Conservation (phyloP, 208 protist genomes). For the Histomonas meleagridis region DNA sequence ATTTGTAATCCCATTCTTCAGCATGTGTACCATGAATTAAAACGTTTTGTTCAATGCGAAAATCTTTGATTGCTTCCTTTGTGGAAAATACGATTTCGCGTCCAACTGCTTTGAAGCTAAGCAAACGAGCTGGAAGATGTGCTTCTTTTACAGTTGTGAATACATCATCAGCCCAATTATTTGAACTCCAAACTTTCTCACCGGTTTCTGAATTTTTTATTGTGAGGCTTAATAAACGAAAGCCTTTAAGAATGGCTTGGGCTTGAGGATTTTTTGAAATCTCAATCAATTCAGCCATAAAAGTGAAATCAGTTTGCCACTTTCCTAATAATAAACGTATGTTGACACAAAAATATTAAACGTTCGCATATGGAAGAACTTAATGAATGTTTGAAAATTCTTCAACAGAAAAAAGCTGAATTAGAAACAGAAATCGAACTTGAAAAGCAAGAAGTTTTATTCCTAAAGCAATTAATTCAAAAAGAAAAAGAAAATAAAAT, state of each 20-base stretch:
- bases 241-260: background rate
- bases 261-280: background rate
- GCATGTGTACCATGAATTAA: background rate
- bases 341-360: no score
- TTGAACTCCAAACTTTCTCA: background rate
- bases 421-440: background rate
- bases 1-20: background rate
- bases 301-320: no score
- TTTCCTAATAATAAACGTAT: no score
- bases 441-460: no score
- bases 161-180: background rate
- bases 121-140: background rate
- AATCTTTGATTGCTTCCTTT: background rate
- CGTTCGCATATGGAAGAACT: no score
- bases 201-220: background rate
- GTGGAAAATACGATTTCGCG: background rate
- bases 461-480: no score
- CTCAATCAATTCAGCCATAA: slow-evolving; percentile 3
- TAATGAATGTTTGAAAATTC: no score
- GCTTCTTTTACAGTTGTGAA: background rate
- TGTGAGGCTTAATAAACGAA: background rate
- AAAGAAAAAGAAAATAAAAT: no score
- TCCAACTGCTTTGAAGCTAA: background rate
- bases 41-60: background rate
- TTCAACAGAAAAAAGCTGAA: background rate